Evolutionary conservation across 768 basidiomycete species (phyloP).

Genomic region (Antrodiella citrinella): DNA sequence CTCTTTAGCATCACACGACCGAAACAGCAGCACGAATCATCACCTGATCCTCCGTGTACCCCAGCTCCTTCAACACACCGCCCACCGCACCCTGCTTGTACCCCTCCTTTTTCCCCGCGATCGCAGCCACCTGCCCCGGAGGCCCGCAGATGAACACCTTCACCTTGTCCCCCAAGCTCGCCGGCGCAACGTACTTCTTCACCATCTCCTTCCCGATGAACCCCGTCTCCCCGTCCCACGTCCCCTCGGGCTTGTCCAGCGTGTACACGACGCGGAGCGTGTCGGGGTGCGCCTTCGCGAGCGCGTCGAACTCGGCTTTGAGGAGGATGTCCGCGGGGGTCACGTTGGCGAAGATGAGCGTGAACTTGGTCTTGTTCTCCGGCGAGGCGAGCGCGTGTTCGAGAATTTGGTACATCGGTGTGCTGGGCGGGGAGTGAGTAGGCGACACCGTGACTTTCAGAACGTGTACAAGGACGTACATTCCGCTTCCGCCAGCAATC

Average conservation of each 20-base stretch:
- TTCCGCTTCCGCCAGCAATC: slow-evolving; percentile 92
- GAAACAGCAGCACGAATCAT: slow-evolving; percentile 6
- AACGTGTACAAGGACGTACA: slow-evolving; percentile 38
- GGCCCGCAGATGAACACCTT: slow-evolving; percentile 91
- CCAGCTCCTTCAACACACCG: slow-evolving; percentile 80
- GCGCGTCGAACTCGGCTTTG: slow-evolving; percentile 63
- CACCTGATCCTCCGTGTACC: slow-evolving; percentile 84
- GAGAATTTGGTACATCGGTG: slow-evolving; percentile 79
- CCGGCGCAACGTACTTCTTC: slow-evolving; percentile 59
- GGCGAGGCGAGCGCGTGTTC: slow-evolving; percentile 65
- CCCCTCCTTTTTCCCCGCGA: slow-evolving; percentile 86
- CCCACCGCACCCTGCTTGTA: slow-evolving; percentile 77
- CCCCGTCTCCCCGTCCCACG: slow-evolving; percentile 60
- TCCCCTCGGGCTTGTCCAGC: slow-evolving; percentile 69
- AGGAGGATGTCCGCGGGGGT: slow-evolving; percentile 88
- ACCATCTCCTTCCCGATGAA: slow-evolving; percentile 70
- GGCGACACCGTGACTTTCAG: background rate
- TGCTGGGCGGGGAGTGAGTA: slow-evolving; percentile 32
- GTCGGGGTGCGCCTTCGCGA: slow-evolving; percentile 60
- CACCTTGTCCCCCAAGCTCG: slow-evolving; percentile 64
- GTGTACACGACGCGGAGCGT: slow-evolving; percentile 80
- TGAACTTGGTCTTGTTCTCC: slow-evolving; percentile 90
- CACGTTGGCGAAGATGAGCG: slow-evolving; percentile 84
- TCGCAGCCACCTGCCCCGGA: slow-evolving; percentile 79
- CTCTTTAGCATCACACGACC: no score